Evolutionary conservation across 164 flowering plant genomes (phyloP).

Genomic region (Magnolia kwangsiensis): DNA sequence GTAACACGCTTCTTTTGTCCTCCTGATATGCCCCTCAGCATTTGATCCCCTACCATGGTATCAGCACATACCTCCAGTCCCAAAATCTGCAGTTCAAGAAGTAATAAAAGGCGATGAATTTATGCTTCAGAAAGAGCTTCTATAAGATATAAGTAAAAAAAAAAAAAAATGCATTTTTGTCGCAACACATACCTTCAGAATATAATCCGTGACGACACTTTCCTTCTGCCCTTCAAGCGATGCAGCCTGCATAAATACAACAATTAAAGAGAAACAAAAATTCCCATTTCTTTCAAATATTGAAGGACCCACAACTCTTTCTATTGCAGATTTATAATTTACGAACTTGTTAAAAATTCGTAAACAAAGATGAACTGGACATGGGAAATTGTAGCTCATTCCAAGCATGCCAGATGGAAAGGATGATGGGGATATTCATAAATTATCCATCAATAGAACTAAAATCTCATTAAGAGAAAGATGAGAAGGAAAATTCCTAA

Average conservation of each 20-base stretch:
- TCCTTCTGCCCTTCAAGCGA: slow-evolving; percentile 27
- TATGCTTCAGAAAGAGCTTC: background rate
- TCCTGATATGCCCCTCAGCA: slow-evolving; percentile 30
- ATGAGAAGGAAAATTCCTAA: background rate
- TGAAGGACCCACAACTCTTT: background rate
- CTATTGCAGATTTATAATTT: background rate
- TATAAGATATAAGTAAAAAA: background rate
- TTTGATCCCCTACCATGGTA: slow-evolving; percentile 28
- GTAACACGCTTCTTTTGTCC: slow-evolving; percentile 32
- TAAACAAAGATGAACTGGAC: background rate
- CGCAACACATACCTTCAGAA: slow-evolving; percentile 16
- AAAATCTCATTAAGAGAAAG: background rate
- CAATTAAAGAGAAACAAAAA: slow-evolving; percentile 13
- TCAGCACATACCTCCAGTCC: slow-evolving; percentile 28
- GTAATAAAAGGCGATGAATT: background rate
- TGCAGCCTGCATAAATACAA: slow-evolving; percentile 24
- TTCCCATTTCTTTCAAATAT: background rate
- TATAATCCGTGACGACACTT: slow-evolving; percentile 24
- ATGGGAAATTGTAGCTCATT: background rate
- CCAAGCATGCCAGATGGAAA: background rate
- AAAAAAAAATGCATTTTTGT: background rate
- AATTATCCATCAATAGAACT: background rate
- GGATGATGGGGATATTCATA: background rate
- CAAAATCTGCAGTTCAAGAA: slow-evolving; percentile 17
- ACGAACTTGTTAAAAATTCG: background rate